Conservation (phyloP, 352 stramenopile species). For the Phytophthora hibernalis region DNA sequence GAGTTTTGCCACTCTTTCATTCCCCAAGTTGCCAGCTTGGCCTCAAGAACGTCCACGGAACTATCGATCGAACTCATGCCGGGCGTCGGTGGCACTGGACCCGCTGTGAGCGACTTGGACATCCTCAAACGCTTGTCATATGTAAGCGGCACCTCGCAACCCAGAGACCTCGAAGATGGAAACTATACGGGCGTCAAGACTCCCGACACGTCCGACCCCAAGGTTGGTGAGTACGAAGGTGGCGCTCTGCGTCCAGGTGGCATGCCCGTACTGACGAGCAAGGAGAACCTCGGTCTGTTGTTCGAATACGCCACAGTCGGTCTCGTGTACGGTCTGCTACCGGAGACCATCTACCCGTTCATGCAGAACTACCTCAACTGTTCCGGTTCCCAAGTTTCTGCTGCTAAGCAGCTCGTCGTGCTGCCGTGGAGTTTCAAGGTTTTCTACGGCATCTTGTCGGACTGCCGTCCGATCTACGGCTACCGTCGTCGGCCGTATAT, state of each 20-base stretch:
- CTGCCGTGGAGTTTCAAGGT: slow-evolving; percentile 63
- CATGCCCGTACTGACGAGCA: slow-evolving; percentile 35
- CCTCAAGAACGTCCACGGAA: slow-evolving; percentile 13
- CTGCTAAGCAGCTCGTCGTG: slow-evolving; percentile 47
- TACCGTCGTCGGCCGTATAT: slow-evolving; percentile 68
- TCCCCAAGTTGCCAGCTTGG: slow-evolving; percentile 26
- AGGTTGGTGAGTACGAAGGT: slow-evolving; percentile 33
- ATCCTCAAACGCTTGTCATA: slow-evolving; percentile 48
- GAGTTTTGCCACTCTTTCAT: slow-evolving; percentile 24
- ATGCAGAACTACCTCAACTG: slow-evolving; percentile 55
- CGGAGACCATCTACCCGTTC: slow-evolving; percentile 57
- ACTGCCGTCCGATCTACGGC: slow-evolving; percentile 51
- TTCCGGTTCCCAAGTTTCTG: slow-evolving; percentile 45
- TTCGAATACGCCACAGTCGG: slow-evolving; percentile 52
- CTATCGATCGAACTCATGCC: slow-evolving; percentile 17
- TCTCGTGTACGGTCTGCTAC: slow-evolving; percentile 49
- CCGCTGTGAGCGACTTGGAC: slow-evolving; percentile 31
- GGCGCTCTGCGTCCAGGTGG: slow-evolving; percentile 41
- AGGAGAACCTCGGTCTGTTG: slow-evolving; percentile 47
- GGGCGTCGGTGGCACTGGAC: slow-evolving; percentile 22
- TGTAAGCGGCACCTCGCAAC: slow-evolving; percentile 30
- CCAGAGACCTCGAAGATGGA: slow-evolving; percentile 33
- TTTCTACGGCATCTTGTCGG: slow-evolving; percentile 35
- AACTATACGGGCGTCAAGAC: slow-evolving; percentile 41
- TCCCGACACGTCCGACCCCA: slow-evolving; percentile 21